Evolutionary conservation across 345 rosid species (phyloP).

Genomic region (Capsella bursapastoris): DNA sequence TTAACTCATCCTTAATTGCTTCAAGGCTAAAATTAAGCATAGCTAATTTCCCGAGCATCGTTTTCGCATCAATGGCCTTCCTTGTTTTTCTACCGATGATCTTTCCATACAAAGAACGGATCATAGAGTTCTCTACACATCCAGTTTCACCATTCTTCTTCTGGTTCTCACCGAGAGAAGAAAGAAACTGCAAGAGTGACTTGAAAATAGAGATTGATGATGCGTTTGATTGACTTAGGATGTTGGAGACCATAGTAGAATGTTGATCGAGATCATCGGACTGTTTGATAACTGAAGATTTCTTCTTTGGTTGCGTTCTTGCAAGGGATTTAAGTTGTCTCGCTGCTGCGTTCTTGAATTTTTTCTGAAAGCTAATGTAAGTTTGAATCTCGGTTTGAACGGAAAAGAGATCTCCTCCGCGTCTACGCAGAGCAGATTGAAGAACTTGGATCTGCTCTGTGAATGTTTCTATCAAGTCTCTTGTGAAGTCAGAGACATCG

Average conservation of each 20-base stretch:
- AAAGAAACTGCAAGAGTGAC: constrained; percentile 55
- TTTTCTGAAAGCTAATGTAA: constrained; percentile 52
- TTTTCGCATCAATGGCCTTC: constrained; percentile 25
- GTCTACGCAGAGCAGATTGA: constrained; percentile 64
- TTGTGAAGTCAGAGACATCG: constrained; percentile 49
- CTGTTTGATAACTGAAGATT: background rate
- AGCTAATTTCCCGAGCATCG: constrained; percentile 38
- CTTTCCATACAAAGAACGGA: constrained; percentile 45
- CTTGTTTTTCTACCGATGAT: constrained; percentile 29
- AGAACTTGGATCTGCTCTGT: constrained; percentile 49
- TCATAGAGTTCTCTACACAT: constrained; percentile 41
- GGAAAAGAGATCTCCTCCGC: constrained; percentile 42
- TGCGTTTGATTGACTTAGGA: constrained; percentile 36
- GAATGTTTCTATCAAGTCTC: constrained; percentile 50
- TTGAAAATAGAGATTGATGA: constrained; percentile 46
- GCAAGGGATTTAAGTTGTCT: constrained; percentile 44
- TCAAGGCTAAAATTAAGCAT: constrained; percentile 45
- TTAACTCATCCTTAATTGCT: constrained; percentile 52
- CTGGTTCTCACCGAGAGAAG: constrained; percentile 24
- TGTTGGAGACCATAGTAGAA: constrained; percentile 37
- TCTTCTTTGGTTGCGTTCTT: constrained; percentile 48
- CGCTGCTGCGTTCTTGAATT: constrained; percentile 49
- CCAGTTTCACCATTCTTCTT: constrained; percentile 31
- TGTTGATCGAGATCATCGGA: constrained; percentile 30
- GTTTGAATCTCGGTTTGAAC: constrained; percentile 49